Conservation (phyloP, 805 yeast species). For the Kregervanrija pseudodelftensis region DNA sequence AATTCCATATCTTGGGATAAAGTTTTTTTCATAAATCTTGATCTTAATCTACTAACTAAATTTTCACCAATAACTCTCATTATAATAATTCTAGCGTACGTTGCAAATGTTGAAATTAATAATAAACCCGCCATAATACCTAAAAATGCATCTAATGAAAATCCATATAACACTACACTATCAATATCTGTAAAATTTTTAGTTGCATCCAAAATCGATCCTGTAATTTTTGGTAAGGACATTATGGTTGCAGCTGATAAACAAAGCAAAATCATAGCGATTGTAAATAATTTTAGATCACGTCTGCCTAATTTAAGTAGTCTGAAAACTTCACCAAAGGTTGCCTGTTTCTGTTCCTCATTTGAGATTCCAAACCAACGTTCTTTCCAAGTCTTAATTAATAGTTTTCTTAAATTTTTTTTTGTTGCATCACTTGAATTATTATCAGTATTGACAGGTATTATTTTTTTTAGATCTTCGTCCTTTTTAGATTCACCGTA, state of each 20-base stretch:
- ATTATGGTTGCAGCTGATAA: constrained; percentile 43
- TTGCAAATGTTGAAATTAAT: constrained; percentile 66
- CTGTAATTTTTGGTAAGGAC: constrained; percentile 51
- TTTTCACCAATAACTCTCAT: constrained; percentile 80
- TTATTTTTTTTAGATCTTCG: too few relatives aligned
- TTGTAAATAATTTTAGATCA: constrained; percentile 36
- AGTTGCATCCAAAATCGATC: constrained; percentile 45
- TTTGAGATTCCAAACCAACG: constrained; percentile 24
- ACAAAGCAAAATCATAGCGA: constrained; percentile 38
- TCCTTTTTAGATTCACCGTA: too few relatives aligned
- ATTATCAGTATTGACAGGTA: neutral
- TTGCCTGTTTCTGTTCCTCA: constrained; percentile 28
- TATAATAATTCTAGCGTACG: constrained; percentile 70
- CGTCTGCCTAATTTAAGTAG: constrained; percentile 35
- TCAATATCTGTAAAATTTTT: constrained; percentile 25
- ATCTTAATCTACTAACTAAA: constrained; percentile 75
- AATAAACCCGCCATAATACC: constrained; percentile 55
- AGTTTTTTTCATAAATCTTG: constrained; percentile 69
- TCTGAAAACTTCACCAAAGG: constrained; percentile 32
- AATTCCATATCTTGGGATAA: constrained; percentile 85
- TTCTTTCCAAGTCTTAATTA: constrained; percentile 19
- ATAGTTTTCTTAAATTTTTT: neutral
- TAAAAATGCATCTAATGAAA: constrained; percentile 55
- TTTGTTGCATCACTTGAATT: neutral
- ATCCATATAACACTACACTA: constrained; percentile 41